phyloP scores from a whole-genome alignment of 768 basidiomycete species.

The Pleurotus salmoneostramineus region DNA sequence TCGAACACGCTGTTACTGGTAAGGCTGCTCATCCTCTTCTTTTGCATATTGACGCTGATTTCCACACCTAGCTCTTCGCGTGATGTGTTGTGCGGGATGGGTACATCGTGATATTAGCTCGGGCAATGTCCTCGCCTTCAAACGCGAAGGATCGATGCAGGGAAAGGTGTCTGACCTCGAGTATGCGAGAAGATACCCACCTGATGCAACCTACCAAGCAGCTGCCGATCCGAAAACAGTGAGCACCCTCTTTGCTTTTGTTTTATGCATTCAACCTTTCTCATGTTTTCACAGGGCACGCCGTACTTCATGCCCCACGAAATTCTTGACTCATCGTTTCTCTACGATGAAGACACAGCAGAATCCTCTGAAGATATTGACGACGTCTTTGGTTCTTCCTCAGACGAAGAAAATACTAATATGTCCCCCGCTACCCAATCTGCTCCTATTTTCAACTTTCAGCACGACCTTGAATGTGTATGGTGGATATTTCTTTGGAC shows the following conservation, averaged over 20 bases:
- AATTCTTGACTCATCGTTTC: background rate
- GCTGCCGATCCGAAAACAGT: background rate
- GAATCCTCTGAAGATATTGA: background rate
- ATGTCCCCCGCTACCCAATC: background rate
- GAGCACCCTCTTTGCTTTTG: background rate
- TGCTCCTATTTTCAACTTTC: background rate
- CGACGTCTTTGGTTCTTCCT: background rate
- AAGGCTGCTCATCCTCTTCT: too few species aligned
- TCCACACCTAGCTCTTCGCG: background rate
- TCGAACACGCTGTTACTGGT: background rate
- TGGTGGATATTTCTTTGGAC: slow-evolving; percentile 6
- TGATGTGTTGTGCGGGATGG: slow-evolving; percentile 1
- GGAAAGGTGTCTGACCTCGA: slow-evolving; percentile 1
- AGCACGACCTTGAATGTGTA: background rate
- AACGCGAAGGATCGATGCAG: background rate
- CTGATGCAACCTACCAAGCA: background rate
- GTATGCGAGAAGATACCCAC: background rate
- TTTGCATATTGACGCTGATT: background rate
- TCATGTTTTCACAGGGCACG: background rate
- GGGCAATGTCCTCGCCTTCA: background rate
- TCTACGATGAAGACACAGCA: background rate
- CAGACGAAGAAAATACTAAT: background rate
- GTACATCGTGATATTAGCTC: slow-evolving; percentile 2
- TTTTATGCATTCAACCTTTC: too few species aligned
- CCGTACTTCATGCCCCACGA: slow-evolving; percentile 4